A percentile compares a stretch with the other conserved stretches of the same genome.
Conservation (phyloP, 2,329 filamentous ascomycete species). For the Rasamsonia emersonii region DNA sequence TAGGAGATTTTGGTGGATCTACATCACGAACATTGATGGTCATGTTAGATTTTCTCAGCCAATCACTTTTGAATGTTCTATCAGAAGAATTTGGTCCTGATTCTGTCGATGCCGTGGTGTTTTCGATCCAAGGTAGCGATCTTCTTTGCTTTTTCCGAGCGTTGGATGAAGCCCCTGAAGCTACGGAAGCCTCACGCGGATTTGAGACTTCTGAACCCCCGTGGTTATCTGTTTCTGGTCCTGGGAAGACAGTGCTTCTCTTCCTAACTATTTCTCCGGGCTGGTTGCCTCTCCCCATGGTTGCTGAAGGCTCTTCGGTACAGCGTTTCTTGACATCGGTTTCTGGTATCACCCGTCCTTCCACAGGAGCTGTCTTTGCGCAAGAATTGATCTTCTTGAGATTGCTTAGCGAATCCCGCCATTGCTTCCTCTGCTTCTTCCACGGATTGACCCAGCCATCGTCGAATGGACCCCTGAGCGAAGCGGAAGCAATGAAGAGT, state of each 20-base stretch:
- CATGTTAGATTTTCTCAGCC: conserved; percentile 7
- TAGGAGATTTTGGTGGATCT: conserved; percentile 30
- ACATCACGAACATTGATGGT: conserved; percentile 16
- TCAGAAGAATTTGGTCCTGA: conserved; percentile 4
- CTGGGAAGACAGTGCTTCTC: too few species aligned
- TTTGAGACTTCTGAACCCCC: background rate
- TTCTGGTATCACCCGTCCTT: background rate
- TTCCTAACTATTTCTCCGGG: too few species aligned
- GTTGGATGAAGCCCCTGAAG: background rate
- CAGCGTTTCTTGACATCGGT: background rate
- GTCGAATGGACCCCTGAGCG: conserved; percentile 37
- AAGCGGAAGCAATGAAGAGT: conserved; percentile 38
- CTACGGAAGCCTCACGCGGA: background rate
- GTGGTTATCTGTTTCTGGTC: too few species aligned
- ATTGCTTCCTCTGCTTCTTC: conserved; percentile 21
- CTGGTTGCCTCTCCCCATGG: too few species aligned
- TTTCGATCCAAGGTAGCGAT: conserved; percentile 2
- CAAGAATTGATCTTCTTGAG: conserved; percentile 3
- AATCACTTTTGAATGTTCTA: conserved; percentile 1
- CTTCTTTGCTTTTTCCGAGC: background rate
- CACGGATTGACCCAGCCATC: conserved; percentile 40
- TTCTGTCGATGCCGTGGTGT: conserved; percentile 1
- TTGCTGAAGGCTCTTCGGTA: background rate
- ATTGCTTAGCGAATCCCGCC: background rate
- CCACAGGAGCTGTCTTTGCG: conserved; percentile 7